Base-by-base conservation (phyloP, 2,329 filamentous ascomycete genomes). In the Sarocladiaceae sp. region DNA sequence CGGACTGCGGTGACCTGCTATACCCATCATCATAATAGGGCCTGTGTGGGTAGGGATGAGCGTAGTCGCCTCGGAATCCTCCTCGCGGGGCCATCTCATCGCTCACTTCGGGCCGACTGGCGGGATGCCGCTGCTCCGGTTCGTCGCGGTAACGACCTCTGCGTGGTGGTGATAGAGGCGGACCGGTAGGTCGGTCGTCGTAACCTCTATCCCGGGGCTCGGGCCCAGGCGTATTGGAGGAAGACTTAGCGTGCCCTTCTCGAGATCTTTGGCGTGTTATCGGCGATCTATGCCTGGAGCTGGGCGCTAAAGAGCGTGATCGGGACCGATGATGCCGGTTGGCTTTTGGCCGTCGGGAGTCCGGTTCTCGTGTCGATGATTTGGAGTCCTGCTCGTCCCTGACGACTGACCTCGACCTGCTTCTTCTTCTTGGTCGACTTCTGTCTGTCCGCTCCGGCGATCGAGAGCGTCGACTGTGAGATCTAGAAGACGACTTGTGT, bases 31-130 rank as follows among this genome's bases (percentile, higher is more conserved):
- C 63, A 44, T 71, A 68, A 29, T 68, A 69, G 7, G 66, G 59
- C 53, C 68, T 71, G 29, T 66, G 60, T 17, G 68, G 57, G 56
- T 73, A 72, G 35, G 64, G 59, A 20, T 62, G 66, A 54, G 69
- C 68, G 53, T 73, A 71, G n/a, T 69, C 68, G 52, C 71, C 69
- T 51, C 74, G 71, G 52, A 70, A 71, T 35, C 67, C 66, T 26
- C 71, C 69, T 39, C 76, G 68, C 13, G 71, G 69, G 17, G 67
- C 65, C 72, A 79, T 75, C 28, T 75, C 76, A 53, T 77, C 74
- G 58, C 80, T 76, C 35, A 75, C 65, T 48, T 75, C 78, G 12
- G 77, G 75, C 11, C 74, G 44, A 4, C 12, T 8, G 8, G 12
- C 17, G 17, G 44, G 12, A 20, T 48, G 22, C n/a, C 28, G 25